Percentiles rank a stretch among this genome's conserved stretches.
Evolutionary conservation across 2,329 filamentous ascomycete genomes (phyloP).

Genomic region (Calonectria naviculata): DNA sequence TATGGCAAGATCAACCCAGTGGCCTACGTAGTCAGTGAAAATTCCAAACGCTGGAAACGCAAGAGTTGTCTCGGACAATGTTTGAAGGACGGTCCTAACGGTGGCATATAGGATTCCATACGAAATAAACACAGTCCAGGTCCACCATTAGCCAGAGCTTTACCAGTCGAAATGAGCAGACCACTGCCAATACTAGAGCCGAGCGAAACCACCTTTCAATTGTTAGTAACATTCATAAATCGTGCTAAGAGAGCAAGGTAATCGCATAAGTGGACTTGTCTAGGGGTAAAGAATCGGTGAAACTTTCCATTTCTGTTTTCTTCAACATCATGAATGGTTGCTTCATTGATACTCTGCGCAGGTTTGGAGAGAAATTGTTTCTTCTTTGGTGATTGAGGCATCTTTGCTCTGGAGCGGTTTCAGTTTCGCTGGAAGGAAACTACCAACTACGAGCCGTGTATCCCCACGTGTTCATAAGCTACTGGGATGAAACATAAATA

Average conservation of each 20-base stretch:
- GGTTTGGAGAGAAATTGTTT: not conserved
- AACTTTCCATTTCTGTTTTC: not conserved
- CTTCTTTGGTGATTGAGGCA: not conserved
- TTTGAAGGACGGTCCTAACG: conserved; percentile 32
- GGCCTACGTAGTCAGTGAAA: conserved; percentile 32
- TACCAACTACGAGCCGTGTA: not conserved
- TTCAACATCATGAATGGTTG: not conserved
- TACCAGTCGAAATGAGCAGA: conserved; percentile 31
- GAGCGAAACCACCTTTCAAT: conserved; percentile 26
- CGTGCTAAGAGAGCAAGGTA: not conserved
- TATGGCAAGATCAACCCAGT: conserved; percentile 33
- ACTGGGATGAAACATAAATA: not conserved
- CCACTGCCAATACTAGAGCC: conserved; percentile 33
- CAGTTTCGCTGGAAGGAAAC: not conserved
- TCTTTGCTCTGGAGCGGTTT: not conserved
- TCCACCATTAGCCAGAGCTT: conserved; percentile 29
- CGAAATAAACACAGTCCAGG: conserved; percentile 33
- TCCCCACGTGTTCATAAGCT: not conserved
- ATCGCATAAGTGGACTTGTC: conserved; percentile 1
- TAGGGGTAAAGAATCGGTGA: conserved; percentile 2
- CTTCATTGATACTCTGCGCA: not conserved
- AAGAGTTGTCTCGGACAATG: conserved; percentile 32
- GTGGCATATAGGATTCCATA: conserved; percentile 29
- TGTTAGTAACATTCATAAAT: not conserved
- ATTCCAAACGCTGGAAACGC: conserved; percentile 32